Evolutionary conservation across 176 grass and related monocot species (phyloP).

Genomic region (barley (Hordeum vulgare)): MorexV3_pseudomolecules_assembly NC_058522.1:476359409-476359908

Average conservation of each 20-base stretch:
- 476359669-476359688: background rate
- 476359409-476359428: background rate
- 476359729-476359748: constrained; percentile 58
- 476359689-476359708: constrained; percentile 70
- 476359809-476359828: constrained; percentile 88
- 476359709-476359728: constrained; percentile 83
- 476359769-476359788: constrained; percentile 84
- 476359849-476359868: constrained; percentile 53
- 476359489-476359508: background rate
- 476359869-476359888: constrained; percentile 41
- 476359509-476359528: constrained; percentile 61
- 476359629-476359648: background rate
- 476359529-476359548: constrained; percentile 91
- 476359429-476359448: background rate
- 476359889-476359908: constrained; percentile 35
- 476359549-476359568: constrained; percentile 72
- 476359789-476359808: constrained; percentile 84
- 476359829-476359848: constrained; percentile 57
- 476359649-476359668: background rate
- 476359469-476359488: background rate
- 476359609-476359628: constrained; percentile 12
- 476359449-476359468: background rate
- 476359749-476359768: constrained; percentile 95
- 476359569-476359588: constrained; percentile 52
- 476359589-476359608: constrained; percentile 83